These are phyloP conservation scores for Tulasnella sp. DNA, from an alignment of 768 basidiomycete species.

Conservation along the genomic window DNA sequence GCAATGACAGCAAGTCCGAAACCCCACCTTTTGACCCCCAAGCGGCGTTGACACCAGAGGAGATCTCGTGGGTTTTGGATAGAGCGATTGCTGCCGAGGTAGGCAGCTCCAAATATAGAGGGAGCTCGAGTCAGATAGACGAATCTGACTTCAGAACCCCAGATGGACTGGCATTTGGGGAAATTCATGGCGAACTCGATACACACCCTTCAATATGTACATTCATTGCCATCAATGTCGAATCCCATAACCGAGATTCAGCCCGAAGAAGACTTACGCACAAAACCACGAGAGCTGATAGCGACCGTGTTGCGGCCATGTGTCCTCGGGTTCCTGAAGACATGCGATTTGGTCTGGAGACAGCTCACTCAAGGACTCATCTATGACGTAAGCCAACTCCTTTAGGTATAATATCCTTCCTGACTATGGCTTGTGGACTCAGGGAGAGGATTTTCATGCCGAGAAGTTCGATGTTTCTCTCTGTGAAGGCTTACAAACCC, in stretches of 20 bases:
- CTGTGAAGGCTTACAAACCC: slow-evolving; percentile 53
- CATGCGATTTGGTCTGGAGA: slow-evolving; percentile 72
- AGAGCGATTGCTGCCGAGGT: slow-evolving; percentile 69
- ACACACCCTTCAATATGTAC: slow-evolving; percentile 68
- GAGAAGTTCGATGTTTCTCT: slow-evolving; percentile 81
- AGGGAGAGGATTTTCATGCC: slow-evolving; percentile 85
- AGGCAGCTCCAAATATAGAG: slow-evolving; percentile 9
- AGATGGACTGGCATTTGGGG: slow-evolving; percentile 88
- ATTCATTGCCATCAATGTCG: slow-evolving; percentile 50
- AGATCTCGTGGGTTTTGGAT: slow-evolving; percentile 86
- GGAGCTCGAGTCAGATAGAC: neutral
- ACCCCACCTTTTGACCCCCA: slow-evolving; percentile 49
- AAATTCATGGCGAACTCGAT: slow-evolving; percentile 81
- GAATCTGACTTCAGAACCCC: neutral
- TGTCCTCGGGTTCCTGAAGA: slow-evolving; percentile 65
- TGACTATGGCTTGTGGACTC: slow-evolving; percentile 21
- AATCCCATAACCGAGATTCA: slow-evolving; percentile 21
- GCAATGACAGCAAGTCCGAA: slow-evolving; percentile 26
- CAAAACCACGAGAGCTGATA: slow-evolving; percentile 54
- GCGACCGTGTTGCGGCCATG: slow-evolving; percentile 60
- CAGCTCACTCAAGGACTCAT: slow-evolving; percentile 70
- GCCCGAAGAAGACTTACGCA: slow-evolving; percentile 32
- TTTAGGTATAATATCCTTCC: neutral
- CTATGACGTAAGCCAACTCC: slow-evolving; percentile 55
- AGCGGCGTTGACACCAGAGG: slow-evolving; percentile 57